Base-by-base conservation (phyloP, 352 stramenopile species). In the Peronospora belbahrii region DNA sequence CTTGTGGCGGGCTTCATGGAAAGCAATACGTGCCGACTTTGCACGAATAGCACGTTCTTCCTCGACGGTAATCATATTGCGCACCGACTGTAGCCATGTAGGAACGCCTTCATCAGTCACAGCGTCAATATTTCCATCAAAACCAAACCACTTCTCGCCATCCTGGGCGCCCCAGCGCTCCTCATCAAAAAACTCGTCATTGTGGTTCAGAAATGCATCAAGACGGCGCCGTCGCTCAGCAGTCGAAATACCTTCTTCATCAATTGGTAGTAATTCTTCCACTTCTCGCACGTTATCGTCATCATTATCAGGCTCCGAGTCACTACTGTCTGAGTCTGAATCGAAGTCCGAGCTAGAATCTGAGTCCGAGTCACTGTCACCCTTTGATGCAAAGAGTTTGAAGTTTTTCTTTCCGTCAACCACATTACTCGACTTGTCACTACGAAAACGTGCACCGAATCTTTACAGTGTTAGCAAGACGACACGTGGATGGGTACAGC, bases 61-160 rank as follows among this genome's bases (percentile, higher is more conserved):
- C 43, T 80, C 63, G 30, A 86, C 73, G 25, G 43, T 70, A 23
- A 69, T 65, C 49, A 90, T 69, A 52, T 87, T 70, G 41, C 81
- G 81, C 41, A 88, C 73, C 0, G 81, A 86, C 60, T 88, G 67
- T 42, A 92, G 67, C 81, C 81, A 92, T 56, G 59, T 85, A 17
- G 81, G 78, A 14, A 88, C 79, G 38, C 81, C 81, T 14, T 90
- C 75, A 13, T 74, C 67, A 1, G 77, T 92, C 57, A 87, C 60
- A 17, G 65, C 78, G 42, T 90, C 81, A 4, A 90, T 57, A 44
- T 92, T 57, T 15, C 81, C 81, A 15, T 87, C 74, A 45, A 92
- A 92, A 6, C 81, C 81, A 51, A 83, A 70, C 78, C 78, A 89
- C 47, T 86, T 71, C 23, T 83, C 71, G 38, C 70, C 80, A 57